Conservation (phyloP, 225 moss, liverwort and hornwort genomes). For the Ulota crispa region DNA sequence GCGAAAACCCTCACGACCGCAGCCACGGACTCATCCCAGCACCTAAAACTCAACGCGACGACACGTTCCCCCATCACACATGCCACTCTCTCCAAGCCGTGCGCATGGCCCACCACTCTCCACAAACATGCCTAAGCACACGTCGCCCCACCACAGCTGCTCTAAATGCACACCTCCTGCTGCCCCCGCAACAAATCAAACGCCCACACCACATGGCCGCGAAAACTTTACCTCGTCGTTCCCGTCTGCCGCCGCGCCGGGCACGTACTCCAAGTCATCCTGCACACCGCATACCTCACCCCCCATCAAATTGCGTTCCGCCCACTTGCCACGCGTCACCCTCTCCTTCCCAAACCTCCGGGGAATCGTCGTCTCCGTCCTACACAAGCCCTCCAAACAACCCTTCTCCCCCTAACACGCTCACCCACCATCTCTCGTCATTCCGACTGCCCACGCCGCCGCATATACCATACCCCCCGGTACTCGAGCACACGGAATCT, state of each 20-base stretch:
- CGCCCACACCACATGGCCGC: constrained; percentile 22
- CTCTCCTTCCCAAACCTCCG: constrained; percentile 44
- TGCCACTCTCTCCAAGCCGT: not conserved
- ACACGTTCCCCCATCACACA: not conserved
- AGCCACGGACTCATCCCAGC: not conserved
- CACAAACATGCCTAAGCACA: not conserved
- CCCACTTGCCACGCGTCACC: constrained; percentile 28
- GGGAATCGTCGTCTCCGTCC: constrained; percentile 44
- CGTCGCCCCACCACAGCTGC: too few species aligned
- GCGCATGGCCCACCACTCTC: not conserved
- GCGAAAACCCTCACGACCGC: not conserved
- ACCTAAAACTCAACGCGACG: not conserved
- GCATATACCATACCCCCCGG: not conserved
- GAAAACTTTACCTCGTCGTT: constrained; percentile 73
- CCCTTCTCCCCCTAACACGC: not conserved
- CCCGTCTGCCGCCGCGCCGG: constrained; percentile 60
- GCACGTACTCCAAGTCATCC: constrained; percentile 87
- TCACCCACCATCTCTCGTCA: not conserved
- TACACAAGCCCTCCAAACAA: constrained; percentile 44
- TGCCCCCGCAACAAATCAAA: constrained; percentile 14
- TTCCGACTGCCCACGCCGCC: not conserved
- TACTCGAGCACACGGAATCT: not conserved
- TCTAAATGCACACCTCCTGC: not conserved
- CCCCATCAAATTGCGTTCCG: constrained; percentile 68
- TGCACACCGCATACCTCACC: constrained; percentile 70